These are phyloP conservation scores for Tuber melanosporum DNA, from an alignment of 495 filamentous ascomycete species.

Conservation along the genomic window DNA sequence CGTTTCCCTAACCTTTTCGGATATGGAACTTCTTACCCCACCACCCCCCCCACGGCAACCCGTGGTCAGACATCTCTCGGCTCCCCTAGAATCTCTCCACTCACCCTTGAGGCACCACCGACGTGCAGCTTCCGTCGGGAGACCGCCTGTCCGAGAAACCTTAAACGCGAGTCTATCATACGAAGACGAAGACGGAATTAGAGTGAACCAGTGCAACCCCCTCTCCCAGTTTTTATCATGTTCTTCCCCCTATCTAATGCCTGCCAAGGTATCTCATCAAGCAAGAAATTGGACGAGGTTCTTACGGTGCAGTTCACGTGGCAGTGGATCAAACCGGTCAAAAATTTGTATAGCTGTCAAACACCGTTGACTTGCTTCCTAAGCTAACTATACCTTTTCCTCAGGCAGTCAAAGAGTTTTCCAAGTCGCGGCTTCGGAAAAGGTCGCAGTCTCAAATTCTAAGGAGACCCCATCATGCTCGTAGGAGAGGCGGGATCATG, in stretches of 20 bases:
- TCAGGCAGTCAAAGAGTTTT: conserved; percentile 96
- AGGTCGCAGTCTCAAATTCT: conserved; percentile 88
- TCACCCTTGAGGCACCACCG: conserved; percentile 70
- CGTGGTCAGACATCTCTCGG: conserved; percentile 16
- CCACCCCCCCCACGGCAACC: conserved; percentile 12
- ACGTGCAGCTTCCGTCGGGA: conserved; percentile 56
- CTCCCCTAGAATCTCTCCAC: conserved; percentile 37
- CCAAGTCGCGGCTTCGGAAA: conserved; percentile 85
- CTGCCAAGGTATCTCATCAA: conserved; percentile 72
- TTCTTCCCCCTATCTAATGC: neutral
- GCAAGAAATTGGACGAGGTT: conserved; percentile 92
- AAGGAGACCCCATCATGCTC: conserved; percentile 56
- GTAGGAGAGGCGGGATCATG: conserved; percentile 47
- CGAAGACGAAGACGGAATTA: conserved; percentile 59
- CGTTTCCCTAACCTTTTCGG: neutral
- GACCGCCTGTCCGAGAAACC: conserved; percentile 60
- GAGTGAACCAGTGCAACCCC: conserved; percentile 38
- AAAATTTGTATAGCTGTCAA: conserved; percentile 65
- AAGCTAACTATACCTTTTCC: conserved; percentile 7
- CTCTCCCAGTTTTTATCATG: conserved; percentile 14
- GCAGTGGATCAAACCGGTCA: conserved; percentile 84
- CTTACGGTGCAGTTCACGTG: conserved; percentile 89
- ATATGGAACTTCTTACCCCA: neutral
- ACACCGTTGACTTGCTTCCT: neutral
- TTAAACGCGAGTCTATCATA: conserved; percentile 85